These are phyloP conservation scores for Camelina laxa DNA, from an alignment of 345 rosid species.

Conservation along the genomic window DNA sequence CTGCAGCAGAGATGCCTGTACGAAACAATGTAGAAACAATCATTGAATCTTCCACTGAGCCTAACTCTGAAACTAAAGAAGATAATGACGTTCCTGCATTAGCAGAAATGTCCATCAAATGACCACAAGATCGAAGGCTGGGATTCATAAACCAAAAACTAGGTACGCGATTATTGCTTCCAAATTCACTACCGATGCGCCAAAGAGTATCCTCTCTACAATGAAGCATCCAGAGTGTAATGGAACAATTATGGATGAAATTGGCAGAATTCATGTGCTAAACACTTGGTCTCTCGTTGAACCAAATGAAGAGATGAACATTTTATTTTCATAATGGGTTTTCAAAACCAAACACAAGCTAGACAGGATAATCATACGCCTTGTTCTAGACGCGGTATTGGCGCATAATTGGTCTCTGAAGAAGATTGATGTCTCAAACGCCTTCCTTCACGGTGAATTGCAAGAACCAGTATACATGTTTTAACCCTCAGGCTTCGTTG, in stretches of 20 bases:
- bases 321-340: not conserved
- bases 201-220: not conserved
- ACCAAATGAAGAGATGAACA: not conserved
- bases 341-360: not conserved
- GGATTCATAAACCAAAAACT: not conserved
- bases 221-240: not conserved
- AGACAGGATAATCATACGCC: not conserved
- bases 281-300: not conserved
- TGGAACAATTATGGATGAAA: not conserved
- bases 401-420: not conserved
- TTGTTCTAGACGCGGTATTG: not conserved
- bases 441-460: not conserved
- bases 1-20: too few species aligned
- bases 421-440: not conserved
- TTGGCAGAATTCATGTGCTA: not conserved
- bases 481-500: not conserved
- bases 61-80: too few species aligned
- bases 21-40: too few species aligned
- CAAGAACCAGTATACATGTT: not conserved
- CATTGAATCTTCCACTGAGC: too few species aligned
- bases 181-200: fast-evolving
- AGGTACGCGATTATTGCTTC: not conserved
- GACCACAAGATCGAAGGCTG: not conserved
- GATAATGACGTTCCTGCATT: too few species aligned
- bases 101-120: not conserved